Evolutionary conservation across 805 yeast species (phyloP).

Genomic region (Kazachstania taianensis): DNA sequence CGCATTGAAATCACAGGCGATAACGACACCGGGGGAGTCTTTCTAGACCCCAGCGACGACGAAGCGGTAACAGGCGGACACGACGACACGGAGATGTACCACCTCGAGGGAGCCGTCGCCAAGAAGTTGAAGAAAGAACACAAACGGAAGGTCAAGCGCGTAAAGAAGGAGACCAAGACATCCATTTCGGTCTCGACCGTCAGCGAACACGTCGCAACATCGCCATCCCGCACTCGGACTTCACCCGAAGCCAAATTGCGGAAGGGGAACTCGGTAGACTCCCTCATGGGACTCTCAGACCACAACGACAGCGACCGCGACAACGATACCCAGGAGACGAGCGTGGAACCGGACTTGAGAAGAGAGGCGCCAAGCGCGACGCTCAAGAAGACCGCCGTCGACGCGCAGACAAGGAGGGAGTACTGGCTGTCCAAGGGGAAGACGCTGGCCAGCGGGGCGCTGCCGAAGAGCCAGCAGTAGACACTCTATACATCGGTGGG

Average conservation of each 20-base stretch:
- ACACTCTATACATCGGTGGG: not conserved
- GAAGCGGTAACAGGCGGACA: constrained; percentile 17
- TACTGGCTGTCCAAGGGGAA: constrained; percentile 29
- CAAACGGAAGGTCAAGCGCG: constrained; percentile 1
- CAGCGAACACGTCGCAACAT: constrained; percentile 3
- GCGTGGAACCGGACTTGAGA: constrained; percentile 2
- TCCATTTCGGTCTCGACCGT: constrained; percentile 10
- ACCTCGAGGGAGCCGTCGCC: constrained; percentile 11
- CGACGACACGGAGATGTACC: constrained; percentile 14
- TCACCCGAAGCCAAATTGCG: not conserved
- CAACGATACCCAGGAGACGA: constrained; percentile 7
- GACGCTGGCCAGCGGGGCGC: constrained; percentile 7
- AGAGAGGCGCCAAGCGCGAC: not conserved
- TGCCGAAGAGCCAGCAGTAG: not conserved
- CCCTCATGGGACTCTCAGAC: constrained; percentile 20
- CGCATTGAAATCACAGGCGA: constrained; percentile 9
- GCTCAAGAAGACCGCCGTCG: constrained; percentile 18
- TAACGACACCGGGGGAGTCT: too few species aligned
- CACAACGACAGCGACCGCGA: too few species aligned
- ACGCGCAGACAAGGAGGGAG: constrained; percentile 27
- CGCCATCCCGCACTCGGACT: not conserved
- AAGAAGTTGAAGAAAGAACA: constrained; percentile 12
- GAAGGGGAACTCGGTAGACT: constrained; percentile 6
- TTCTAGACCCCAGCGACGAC: constrained; percentile 15
- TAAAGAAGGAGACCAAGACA: constrained; percentile 2